A percentile compares a stretch with the other conserved stretches of the same genome.
These are phyloP conservation scores for Botrytis elliptica DNA, from an alignment of 2,329 filamentous ascomycete species.

Conservation along the genomic window DNA sequence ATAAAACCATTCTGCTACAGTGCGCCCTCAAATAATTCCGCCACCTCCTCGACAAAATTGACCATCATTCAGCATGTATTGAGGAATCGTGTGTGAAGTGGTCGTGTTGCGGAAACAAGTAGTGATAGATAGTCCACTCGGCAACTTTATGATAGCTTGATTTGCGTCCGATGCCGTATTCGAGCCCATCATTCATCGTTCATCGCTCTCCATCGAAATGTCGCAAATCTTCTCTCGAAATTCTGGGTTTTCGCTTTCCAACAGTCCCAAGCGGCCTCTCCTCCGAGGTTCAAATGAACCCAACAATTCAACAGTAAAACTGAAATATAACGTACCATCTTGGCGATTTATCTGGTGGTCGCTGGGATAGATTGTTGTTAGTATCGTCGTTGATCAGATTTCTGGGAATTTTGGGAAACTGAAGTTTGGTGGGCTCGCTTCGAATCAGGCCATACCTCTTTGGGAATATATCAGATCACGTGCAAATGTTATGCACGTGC, in stretches of 20 bases:
- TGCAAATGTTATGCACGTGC: not conserved
- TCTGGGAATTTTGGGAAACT: conserved; percentile 20
- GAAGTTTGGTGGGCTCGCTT: conserved; percentile 23
- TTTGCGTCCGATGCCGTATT: not conserved
- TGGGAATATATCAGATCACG: not conserved
- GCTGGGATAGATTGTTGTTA: conserved; percentile 25
- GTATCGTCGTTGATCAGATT: conserved; percentile 25
- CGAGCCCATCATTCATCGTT: not conserved
- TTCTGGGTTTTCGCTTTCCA: not conserved
- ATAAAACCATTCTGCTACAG: not conserved
- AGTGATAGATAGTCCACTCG: not conserved
- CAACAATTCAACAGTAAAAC: conserved; percentile 1
- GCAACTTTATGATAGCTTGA: not conserved
- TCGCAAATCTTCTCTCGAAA: conserved; percentile 18
- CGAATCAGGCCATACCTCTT: conserved; percentile 18
- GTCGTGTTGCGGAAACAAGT: not conserved
- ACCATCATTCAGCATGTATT: not conserved
- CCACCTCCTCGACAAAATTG: not conserved
- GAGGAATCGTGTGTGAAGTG: not conserved
- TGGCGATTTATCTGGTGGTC: conserved; percentile 32
- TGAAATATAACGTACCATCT: conserved; percentile 32
- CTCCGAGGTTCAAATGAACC: not conserved
- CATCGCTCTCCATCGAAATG: not conserved
- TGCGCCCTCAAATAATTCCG: not conserved
- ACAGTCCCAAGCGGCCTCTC: not conserved